Evolutionary conservation across 106 monocot species (phyloP), one percentile per base, ranked within the genome.

Genomic region (Dendrobium nobile): DNA sequence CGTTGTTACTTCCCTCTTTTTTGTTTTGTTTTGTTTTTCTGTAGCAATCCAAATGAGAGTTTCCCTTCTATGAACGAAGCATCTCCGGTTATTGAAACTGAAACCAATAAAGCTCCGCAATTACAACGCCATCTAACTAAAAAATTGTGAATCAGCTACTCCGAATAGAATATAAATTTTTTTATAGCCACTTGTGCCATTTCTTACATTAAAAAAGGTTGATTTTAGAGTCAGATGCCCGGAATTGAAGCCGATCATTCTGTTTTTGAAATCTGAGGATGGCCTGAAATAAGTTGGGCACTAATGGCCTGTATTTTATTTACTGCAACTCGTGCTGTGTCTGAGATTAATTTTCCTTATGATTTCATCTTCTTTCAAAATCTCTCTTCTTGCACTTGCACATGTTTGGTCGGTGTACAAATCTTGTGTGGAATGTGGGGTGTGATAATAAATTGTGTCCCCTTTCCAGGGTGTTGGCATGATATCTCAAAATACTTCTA

Each of bases 401-500:
- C 18, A 61, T 61, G 47, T 20, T n/a, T 61, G 61, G 22, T 61
- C 61, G 18, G 20, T 20, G 22, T 61, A n/a, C 22, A 19, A 61
- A 41, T 42, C 42, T 42, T 7, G 15, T 72, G 40, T 72, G 0
- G 72, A 40, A 72, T 72, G 37, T 72, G 7, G 13, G 37, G 16
- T 37, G 2, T 72, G 28, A 22, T 72, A 2, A 27, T 33, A 15
- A 37, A 6, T 44, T 45, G 3, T 72, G n/a, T 79, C 54, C 24
- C 56, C 48, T 54, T 55, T 55, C 56, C 75, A 85, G 88, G 80
- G 65, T 79, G 79, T 84, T 70, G 74, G 65, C 65, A 54, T 81
- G 40, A 73, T 73, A 61, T 67, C 80, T 10, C 88, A 85, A 43
- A 78, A 83, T 83, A 78, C 85, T 76, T 78, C 82, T 79, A 68